These are phyloP conservation scores for Capsaspora owczarzaki DNA, from an alignment of 78 protist genomes.

Conservation along the genomic window DNA sequence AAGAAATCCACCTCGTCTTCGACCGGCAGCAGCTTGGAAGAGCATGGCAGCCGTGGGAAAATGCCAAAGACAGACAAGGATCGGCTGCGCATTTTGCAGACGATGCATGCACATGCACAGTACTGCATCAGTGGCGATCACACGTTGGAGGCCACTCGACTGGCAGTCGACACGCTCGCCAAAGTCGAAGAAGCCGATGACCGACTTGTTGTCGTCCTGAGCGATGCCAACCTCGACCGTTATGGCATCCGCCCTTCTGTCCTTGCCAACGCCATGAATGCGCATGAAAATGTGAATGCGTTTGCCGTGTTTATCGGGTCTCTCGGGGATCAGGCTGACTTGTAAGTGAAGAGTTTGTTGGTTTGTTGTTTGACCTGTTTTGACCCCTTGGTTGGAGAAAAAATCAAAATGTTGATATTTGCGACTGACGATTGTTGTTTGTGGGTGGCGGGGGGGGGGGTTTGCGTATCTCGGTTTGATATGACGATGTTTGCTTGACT, in stretches of 20 bases:
- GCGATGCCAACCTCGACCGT: slow-evolving; percentile 61
- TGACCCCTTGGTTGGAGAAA: no score
- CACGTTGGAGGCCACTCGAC: slow-evolving; percentile 33
- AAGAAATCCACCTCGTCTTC: no score
- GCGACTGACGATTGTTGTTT: no score
- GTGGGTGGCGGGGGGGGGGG: not conserved
- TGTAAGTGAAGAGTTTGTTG: not conserved
- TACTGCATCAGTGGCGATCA: slow-evolving; percentile 55
- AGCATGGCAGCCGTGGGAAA: no score
- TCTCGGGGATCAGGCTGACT: slow-evolving; percentile 20
- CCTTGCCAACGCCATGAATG: not conserved
- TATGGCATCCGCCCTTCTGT: slow-evolving; percentile 33
- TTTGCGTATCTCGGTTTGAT: not conserved
- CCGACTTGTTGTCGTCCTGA: slow-evolving; percentile 43
- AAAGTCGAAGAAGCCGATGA: slow-evolving; percentile 36
- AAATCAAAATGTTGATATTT: no score
- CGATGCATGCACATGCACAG: slow-evolving; percentile 34
- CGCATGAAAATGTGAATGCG: slow-evolving; percentile 34
- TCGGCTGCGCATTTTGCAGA: not conserved
- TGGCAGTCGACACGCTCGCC: slow-evolving; percentile 23
- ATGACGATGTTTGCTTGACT: no score
- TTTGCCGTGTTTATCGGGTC: slow-evolving; percentile 44
- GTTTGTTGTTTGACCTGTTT: not conserved
- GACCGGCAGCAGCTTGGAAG: no score
- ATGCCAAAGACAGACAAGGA: not conserved